Evolutionary conservation across 352 stramenopile genomes (phyloP), one percentile per base, ranked within the genome.

Genomic region (Elongisporangium senticosum): DNA sequence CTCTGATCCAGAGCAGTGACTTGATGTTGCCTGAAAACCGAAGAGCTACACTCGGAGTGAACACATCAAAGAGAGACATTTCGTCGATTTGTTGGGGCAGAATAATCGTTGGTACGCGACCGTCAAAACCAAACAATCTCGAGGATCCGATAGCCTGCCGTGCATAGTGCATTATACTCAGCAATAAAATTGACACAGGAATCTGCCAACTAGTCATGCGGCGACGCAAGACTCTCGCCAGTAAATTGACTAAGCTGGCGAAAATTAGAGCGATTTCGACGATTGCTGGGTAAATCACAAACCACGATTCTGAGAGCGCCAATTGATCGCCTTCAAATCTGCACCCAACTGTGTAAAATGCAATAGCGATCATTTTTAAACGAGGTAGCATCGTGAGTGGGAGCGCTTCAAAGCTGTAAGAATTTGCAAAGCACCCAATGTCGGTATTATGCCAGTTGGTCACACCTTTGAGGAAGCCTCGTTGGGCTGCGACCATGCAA

Each of bases 231-330:
- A 62, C 20, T 20, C 49, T 65, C 5, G 56, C 65, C 5, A 68
- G 8, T 1, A 40, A 26, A 47, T 65, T 68, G 52, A 72, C 39
- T 6, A 62, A 10, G 55, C 62, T 72, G 53, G 58, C 70, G 17
- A 62, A 64, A 4, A 71, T 21, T 1, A 72, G 49, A 11, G 63
- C 26, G 50, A 68, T 52, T 49, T 72, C 61, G 20, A 51, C 56
- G 8, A 72, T 68, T 0, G 53, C 24, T 4, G 61, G 61, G 43
- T 72, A 72, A 10, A 72, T 68, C 14, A 55, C 53, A 14, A 37
- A 57, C 53, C 53, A 57, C 5, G 53, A 10, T 2, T 49, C 28
- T 7, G 52, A 49, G 23, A 56, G 52, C 3, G 26, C 24, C 8
- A 19, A 20, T 48, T 56, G 52, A 17, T 56, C 13, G 24, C 28